Evolutionary conservation across 2,329 filamentous ascomycete species (phyloP), one percentile per base, ranked within the genome.

Genomic region (Sarocladium strictum): DNA sequence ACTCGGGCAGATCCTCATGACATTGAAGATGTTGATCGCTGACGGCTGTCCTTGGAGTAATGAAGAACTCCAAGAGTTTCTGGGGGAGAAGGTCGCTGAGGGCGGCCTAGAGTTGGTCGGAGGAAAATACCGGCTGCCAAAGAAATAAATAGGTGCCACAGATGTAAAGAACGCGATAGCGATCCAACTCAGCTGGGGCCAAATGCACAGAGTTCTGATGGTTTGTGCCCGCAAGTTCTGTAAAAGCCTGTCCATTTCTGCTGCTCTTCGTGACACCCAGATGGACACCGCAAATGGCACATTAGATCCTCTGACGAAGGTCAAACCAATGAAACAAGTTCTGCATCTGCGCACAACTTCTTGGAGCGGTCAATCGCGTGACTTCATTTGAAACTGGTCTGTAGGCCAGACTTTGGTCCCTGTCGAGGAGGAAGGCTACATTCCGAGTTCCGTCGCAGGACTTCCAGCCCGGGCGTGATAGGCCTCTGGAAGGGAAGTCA

Each of bases 1-100:
- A 52, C 74, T 92, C 56, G 78, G 78, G 54, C 83, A 91, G 66
- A 95, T 99, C 60, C 80, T 85, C 9, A 96, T 92, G 86, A 97
- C 97, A 90, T 79, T 99, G 78, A 90, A 90, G 71, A 93, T 97
- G 80, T 80, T 93, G 56, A 84, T 97, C 53, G 83, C 89, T 0
- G 90, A 90, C 12, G 92, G 91, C 2, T 97, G 96, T 66, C 83
- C 89, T 0, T 96, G 90, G 79, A 90, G 87, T 58, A 89, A 89
- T 64, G 92, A 96, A 66, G 92, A 97, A 71, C 72, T 97, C 58
- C 83, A 85, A 63, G 88, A 87, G 67, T 88, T 97, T 66, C 71
- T 97, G 56, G 81, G 75, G 9, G 83, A 87, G 57, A 92, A 96
- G 81, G 85, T 93, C n/a, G 75, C 76, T 5, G 82, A 80, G 40